Evolutionary conservation across 2,329 filamentous ascomycete species (phyloP).

Genomic region (Allantophomopsis lycopodina): DNA sequence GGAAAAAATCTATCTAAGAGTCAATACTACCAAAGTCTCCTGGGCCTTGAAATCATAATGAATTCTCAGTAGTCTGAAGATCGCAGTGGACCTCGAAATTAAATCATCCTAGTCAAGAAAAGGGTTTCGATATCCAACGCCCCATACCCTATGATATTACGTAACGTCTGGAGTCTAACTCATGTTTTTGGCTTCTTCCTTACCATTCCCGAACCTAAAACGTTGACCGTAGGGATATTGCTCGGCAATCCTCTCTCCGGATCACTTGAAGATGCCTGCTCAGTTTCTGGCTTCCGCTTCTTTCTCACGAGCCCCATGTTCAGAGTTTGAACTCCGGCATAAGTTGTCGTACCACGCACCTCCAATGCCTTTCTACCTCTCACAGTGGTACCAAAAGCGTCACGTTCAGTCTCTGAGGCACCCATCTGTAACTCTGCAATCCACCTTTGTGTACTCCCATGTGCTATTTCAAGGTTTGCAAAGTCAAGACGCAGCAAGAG

Average conservation of each 20-base stretch:
- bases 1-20: too few relatives aligned
- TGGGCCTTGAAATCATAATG: too few relatives aligned
- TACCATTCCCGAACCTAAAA: constrained; percentile 33
- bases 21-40: too few relatives aligned
- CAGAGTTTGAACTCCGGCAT: constrained; percentile 19
- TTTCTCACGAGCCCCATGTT: constrained; percentile 30
- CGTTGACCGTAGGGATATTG: constrained; percentile 23
- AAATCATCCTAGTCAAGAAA: too few relatives aligned
- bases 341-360: constrained; percentile 5
- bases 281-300: constrained; percentile 27
- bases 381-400: constrained; percentile 36
- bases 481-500: constrained; percentile 65
- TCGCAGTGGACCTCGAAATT: too few relatives aligned
- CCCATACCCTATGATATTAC: too few relatives aligned
- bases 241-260: background rate
- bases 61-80: too few relatives aligned
- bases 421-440: constrained; percentile 46
- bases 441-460: constrained; percentile 56
- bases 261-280: constrained; percentile 2
- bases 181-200: constrained; percentile 41
- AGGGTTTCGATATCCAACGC: too few relatives aligned
- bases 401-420: constrained; percentile 15
- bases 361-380: constrained; percentile 25
- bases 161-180: background rate
- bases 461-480: constrained; percentile 45